A percentile compares a stretch with the other conserved stretches of the same genome.
Evolutionary conservation across 2,329 filamentous ascomycete species (phyloP).

Genomic region (Aspergillus terreus): DNA sequence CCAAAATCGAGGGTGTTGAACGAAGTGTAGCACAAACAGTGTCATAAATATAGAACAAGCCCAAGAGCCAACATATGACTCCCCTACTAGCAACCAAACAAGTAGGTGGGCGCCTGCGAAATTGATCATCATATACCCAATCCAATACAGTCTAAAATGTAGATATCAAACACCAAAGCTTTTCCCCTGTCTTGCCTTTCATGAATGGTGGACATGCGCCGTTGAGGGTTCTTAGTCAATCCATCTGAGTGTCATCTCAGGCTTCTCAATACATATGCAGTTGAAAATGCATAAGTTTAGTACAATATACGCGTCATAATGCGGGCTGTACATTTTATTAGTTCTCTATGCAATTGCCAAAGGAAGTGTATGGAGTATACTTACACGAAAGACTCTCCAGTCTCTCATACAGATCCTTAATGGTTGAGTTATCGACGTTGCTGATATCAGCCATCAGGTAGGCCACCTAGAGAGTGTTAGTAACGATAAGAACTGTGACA

Average conservation of each 20-base stretch:
- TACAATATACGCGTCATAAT: conserved; percentile 46
- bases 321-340: conserved; percentile 30
- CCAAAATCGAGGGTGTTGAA: not conserved
- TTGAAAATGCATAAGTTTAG: conserved; percentile 15
- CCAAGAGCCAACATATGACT: no score
- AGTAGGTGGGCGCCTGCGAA: not conserved
- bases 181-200: not conserved
- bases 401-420: conserved; percentile 79
- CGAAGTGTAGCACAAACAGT: not conserved
- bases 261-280: no score
- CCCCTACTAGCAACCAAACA: no score
- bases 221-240: conserved; percentile 15
- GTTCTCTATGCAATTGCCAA: not conserved
- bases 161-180: not conserved
- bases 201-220: conserved; percentile 7
- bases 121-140: not conserved
- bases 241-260: not conserved
- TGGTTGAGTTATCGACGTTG: conserved; percentile 72
- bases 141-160: no score
- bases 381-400: conserved; percentile 77
- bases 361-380: conserved; percentile 28
- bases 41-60: no score
- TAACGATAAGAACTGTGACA: no score
- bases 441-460: conserved; percentile 98
- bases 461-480: conserved; percentile 57